These are phyloP conservation scores for Cryptococcus depauperatus DNA, from an alignment of 1,284 basidiomycete species.

Conservation along the genomic window DNA sequence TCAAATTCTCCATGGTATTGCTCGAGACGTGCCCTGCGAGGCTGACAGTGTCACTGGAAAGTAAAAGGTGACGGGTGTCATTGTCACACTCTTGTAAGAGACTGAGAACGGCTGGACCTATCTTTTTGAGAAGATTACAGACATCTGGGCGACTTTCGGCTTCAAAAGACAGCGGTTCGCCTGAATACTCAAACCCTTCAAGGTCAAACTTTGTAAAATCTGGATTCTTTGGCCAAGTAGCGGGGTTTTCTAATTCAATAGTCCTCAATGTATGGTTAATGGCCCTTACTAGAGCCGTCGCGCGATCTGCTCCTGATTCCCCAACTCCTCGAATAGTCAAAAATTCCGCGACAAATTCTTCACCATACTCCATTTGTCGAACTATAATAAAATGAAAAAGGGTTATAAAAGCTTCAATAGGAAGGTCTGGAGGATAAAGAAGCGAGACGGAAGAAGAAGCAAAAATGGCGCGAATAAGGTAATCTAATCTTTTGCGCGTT, in stretches of 20 bases:
- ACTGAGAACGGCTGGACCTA: constrained; percentile 55
- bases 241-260: constrained; percentile 61
- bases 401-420: constrained; percentile 66
- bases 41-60: constrained; percentile 77
- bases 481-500: constrained; percentile 68
- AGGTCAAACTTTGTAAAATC: constrained; percentile 57
- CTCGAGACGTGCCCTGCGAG: constrained; percentile 54
- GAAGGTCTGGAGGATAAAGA: constrained; percentile 64
- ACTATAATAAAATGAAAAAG: constrained; percentile 76
- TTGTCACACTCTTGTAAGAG: constrained; percentile 61
- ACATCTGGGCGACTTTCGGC: constrained; percentile 60
- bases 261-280: constrained; percentile 63
- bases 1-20: constrained; percentile 38
- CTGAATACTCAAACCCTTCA: constrained; percentile 60
- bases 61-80: constrained; percentile 63
- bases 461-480: constrained; percentile 69
- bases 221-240: constrained; percentile 66
- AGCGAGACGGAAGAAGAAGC: constrained; percentile 52
- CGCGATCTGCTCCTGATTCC: constrained; percentile 61
- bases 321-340: constrained; percentile 56
- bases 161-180: constrained; percentile 54
- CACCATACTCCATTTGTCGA: constrained; percentile 78
- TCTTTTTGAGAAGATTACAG: constrained; percentile 64
- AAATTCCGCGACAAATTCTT: constrained; percentile 70
- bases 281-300: constrained; percentile 68